These are phyloP conservation scores for Trypanosoma platydactyli DNA, from an alignment of 208 protist species.

Conservation along the genomic window DNA sequence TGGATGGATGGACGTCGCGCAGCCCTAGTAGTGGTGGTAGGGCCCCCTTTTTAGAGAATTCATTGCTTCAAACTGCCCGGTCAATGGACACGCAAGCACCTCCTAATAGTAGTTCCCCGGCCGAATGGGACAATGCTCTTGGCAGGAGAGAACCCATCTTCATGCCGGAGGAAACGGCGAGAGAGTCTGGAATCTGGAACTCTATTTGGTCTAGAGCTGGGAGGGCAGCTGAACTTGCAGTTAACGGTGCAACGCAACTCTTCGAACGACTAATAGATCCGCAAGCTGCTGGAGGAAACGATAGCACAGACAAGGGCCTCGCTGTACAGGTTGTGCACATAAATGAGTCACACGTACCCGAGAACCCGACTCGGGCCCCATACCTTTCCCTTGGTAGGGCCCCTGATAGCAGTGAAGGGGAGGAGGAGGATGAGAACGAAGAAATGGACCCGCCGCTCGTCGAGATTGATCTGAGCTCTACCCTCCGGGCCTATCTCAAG, in stretches of 20 bases:
- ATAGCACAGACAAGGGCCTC: neutral
- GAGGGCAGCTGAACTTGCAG: neutral
- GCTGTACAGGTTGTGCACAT: slow-evolving; percentile 20
- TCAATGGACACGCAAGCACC: neutral
- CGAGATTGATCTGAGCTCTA: slow-evolving; percentile 68
- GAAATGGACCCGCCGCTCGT: slow-evolving; percentile 38
- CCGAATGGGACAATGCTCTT: neutral
- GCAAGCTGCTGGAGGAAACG: neutral
- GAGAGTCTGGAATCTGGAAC: neutral
- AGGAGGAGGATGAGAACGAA: slow-evolving; percentile 37
- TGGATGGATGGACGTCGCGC: neutral
- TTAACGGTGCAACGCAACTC: neutral
- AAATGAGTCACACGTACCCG: neutral
- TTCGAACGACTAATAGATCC: slow-evolving; percentile 10
- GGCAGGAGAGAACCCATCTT: neutral
- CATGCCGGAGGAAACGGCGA: neutral
- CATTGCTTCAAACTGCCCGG: neutral
- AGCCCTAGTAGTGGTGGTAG: neutral
- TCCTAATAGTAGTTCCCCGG: neutral
- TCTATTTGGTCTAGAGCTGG: neutral
- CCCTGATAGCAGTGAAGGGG: slow-evolving; percentile 19
- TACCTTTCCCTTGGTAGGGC: no score
- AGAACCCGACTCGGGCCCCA: no score
- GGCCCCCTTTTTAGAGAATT: neutral
- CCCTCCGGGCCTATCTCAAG: slow-evolving; percentile 59